Base-by-base conservation (phyloP, 768 basidiomycete genomes). In the Coprinellus aureogranulatus region DNA sequence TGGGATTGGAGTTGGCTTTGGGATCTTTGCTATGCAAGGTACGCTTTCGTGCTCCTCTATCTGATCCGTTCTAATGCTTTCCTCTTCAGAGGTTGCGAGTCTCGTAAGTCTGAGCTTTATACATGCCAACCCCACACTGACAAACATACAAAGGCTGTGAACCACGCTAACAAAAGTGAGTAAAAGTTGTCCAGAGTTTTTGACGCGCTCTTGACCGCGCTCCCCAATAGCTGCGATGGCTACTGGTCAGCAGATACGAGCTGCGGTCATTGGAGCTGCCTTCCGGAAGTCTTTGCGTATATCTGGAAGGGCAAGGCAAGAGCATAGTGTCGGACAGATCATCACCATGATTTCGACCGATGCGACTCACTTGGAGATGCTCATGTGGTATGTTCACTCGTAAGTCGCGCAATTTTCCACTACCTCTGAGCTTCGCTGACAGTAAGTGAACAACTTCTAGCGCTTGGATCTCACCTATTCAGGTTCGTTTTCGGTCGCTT, bases 341-440 rank as follows among this genome's bases (percentile, higher is more conserved):
- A 87, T 82, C 8, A 90, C 87, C 0, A 81, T 89, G 75, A 86
- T 89, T 4, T 84, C 85, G 0, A 79, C 83, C 11, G 88, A 90
- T 63, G 72, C 84, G 0, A 77, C 79, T 3, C 78, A 83, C 47
- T 66, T 88, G 23, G 87, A 87, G 58, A 61, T 70, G 16, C 75
- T 81, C 62, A 68, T 73, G 22, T 74, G 67, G 10, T 78, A 73
- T 50, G 75, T 64, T 12, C 78, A 78, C 64, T 71, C 72, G 78
- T 80, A 45, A 56, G 76, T 65, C 3, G 12, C 25, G 23, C 53
- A 46, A 20, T 34, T 10, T 22, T 53, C 26, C 26, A 28, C 27
- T 25, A 37, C 14, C 6, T 18, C 14, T 34, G 8, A 34, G 14
- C 20, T 37, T 3, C 26, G 12, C 53, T 53, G 8, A 39, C 34